Evolutionary conservation across 306 rosid genomes (phyloP), one percentile per base, ranked within the genome.

Genomic region (Lathyrus oleraceus): DNA sequence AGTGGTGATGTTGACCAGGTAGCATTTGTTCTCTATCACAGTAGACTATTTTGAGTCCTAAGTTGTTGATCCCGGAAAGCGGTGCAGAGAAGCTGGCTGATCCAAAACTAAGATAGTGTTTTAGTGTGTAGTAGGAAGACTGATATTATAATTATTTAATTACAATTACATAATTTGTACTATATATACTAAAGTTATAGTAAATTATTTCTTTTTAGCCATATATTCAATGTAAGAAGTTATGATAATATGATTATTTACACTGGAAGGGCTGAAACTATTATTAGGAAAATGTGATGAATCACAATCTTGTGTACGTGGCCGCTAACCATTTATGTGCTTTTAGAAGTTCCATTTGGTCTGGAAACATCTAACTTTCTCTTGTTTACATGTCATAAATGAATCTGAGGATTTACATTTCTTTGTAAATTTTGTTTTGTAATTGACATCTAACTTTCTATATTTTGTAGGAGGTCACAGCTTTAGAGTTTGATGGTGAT

Each of bases 381-480:
- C 25, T 38, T 9, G 49, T 52, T 40, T 65, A 15, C 65, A 70
- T 28, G n/a, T 70, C 42, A 15, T 66, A 65, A 60, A 44, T 32
- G 39, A 27, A 49, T 58, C 21, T 7, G 43, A 12, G 66, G 15
- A 28, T 67, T 48, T 67, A 48, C 16, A 47, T 69, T 69, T 66
- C 23, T 63, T 27, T 10, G 25, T 35, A 51, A 30, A 32, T 42
- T 75, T 69, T 10, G 10, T 15, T 62, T 72, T 17, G 5, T 70
- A 61, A 49, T 48, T 53, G 20, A 20, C 15, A 65, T 65, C 30
- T 39, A 75, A 47, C 63, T 51, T 60, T 73, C 71, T 65, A 73
- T 70, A 71, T 81, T 81, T 67, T 73, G 61, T 80, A 94, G 98
- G 98, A 85, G 89, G 97, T 90, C 72, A 94, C 97, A 72, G 91